These are phyloP conservation scores for Chlamydomonas schloesseri DNA, from an alignment of 139 green algal species.

Conservation along the genomic window DNA sequence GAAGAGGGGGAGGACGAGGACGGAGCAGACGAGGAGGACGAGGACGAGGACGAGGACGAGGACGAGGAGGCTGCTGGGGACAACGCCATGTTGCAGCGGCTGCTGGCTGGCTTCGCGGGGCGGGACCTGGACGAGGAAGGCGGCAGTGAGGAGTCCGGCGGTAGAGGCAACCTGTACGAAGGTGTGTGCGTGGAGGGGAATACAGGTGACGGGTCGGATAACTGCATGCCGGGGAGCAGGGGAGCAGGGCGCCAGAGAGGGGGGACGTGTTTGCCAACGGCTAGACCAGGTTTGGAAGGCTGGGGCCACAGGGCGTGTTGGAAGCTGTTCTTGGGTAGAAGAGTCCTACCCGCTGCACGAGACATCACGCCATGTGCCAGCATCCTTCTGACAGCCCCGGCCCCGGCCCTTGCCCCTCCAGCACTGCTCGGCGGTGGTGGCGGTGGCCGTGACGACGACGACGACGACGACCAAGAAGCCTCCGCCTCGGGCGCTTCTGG, in stretches of 20 bases:
- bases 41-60: background rate
- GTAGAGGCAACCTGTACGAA: slow-evolving; percentile 27
- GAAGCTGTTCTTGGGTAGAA: too few species aligned
- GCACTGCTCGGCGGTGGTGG: background rate
- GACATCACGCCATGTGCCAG: too few species aligned
- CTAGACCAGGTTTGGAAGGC: too few species aligned
- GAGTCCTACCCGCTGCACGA: too few species aligned
- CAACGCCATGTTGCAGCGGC: slow-evolving; percentile 17
- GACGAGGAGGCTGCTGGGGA: slow-evolving; percentile 14
- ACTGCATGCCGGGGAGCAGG: too few species aligned
- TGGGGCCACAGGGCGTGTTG: too few species aligned
- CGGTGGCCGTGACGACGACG: background rate
- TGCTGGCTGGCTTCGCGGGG: slow-evolving; percentile 34
- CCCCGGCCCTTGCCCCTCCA: too few species aligned
- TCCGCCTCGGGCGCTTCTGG: background rate
- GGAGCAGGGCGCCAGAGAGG: too few species aligned
- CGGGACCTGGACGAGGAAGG: slow-evolving; percentile 9
- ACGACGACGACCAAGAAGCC: background rate
- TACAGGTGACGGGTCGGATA: background rate
- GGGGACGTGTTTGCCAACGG: too few species aligned
- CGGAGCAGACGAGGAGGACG: background rate
- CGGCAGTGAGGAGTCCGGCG: background rate
- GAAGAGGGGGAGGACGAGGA: background rate
- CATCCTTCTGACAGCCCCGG: too few species aligned
- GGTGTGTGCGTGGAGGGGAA: background rate